Conservation (phyloP, 2,329 filamentous ascomycete species). For the Aspergillus oerlinghausenensis region DNA sequence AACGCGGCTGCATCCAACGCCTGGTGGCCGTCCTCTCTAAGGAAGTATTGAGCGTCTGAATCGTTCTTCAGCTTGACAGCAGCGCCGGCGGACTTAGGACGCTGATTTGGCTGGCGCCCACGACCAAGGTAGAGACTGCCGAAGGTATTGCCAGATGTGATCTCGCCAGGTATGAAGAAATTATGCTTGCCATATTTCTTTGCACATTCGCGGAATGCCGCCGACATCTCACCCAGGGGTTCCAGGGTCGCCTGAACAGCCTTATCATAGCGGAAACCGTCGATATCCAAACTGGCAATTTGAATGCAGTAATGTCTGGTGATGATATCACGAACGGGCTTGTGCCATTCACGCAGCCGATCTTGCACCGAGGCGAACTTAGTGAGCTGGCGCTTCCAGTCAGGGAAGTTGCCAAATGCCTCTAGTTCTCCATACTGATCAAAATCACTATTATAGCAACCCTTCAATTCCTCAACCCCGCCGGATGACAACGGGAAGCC, state of each 20-base stretch:
- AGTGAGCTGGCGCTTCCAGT: constrained; percentile 59
- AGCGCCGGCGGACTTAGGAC: constrained; percentile 42
- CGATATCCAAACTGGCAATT: constrained; percentile 59
- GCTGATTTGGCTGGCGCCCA: constrained; percentile 52
- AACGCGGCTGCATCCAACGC: constrained; percentile 58
- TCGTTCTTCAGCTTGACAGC: constrained; percentile 46
- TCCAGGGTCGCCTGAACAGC: constrained; percentile 60
- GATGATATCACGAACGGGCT: constrained; percentile 53
- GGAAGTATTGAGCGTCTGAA: constrained; percentile 41
- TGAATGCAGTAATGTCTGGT: constrained; percentile 59
- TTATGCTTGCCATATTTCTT: constrained; percentile 54
- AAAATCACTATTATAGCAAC: constrained; percentile 60
- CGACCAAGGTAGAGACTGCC: constrained; percentile 59
- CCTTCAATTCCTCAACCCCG: constrained; percentile 43
- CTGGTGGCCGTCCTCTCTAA: constrained; percentile 48
- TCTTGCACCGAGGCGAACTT: constrained; percentile 65
- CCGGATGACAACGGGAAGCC: constrained; percentile 46
- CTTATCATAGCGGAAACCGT: constrained; percentile 63
- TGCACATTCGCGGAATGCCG: constrained; percentile 54
- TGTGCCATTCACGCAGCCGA: constrained; percentile 60
- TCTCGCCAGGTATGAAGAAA: constrained; percentile 60
- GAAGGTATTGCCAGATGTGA: constrained; percentile 57
- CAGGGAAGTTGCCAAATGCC: constrained; percentile 58
- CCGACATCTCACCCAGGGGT: constrained; percentile 53
- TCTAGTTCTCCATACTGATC: constrained; percentile 62